Conservation (phyloP, 75 land plant genomes). For the Cryptomeria japonica region DNA sequence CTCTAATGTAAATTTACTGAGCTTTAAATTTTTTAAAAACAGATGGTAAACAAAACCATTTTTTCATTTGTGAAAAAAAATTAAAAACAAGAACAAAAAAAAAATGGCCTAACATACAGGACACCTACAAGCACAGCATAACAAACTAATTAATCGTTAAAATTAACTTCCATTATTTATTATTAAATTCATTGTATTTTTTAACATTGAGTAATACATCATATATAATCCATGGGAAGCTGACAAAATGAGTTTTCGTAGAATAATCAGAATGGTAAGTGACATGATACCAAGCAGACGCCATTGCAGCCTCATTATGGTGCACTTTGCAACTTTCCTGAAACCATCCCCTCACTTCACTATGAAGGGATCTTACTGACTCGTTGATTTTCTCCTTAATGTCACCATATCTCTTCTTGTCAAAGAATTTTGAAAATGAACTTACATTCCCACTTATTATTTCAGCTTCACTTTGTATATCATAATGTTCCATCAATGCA, state of each 20-base stretch:
- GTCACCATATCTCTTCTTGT: slow-evolving; percentile 43
- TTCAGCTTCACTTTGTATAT: slow-evolving; percentile 72
- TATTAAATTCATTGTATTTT: background rate
- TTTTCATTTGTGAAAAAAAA: background rate
- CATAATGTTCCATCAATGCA: slow-evolving; percentile 68
- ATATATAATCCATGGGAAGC: slow-evolving; percentile 82
- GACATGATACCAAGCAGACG: slow-evolving; percentile 96
- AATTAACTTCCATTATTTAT: background rate
- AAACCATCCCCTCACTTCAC: slow-evolving; percentile 69
- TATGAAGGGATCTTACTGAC: slow-evolving; percentile 41
- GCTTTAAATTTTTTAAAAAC: background rate
- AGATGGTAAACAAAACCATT: background rate
- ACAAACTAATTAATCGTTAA: background rate
- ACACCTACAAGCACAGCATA: background rate
- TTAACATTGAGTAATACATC: slow-evolving; percentile 47
- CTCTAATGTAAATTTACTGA: too few species aligned
- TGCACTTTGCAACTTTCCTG: slow-evolving; percentile 21
- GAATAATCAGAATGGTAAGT: slow-evolving; percentile 71
- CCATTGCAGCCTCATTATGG: slow-evolving; percentile 36
- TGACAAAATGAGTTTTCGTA: slow-evolving; percentile 30
- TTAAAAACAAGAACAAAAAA: too few species aligned
- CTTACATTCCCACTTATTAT: slow-evolving; percentile 64
- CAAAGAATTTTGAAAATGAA: slow-evolving; percentile 23
- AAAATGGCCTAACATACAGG: background rate
- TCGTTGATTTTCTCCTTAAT: slow-evolving; percentile 61